Conservation (phyloP, 805 yeast genomes). For the Phaffomyces opuntiae region DNA sequence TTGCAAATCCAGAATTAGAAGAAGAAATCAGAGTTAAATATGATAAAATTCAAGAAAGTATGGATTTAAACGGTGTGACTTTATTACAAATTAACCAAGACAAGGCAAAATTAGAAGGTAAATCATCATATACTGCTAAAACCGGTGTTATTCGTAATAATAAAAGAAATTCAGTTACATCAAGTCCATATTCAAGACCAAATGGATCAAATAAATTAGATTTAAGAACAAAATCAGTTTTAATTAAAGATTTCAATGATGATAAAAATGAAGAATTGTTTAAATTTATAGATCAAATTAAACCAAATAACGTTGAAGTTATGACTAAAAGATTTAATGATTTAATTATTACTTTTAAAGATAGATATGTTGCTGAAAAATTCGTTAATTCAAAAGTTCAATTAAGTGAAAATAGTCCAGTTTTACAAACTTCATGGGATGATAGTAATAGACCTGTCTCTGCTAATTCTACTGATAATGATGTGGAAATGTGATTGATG, state of each 20-base stretch:
- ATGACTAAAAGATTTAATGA: slow-evolving; percentile 1
- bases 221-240: slow-evolving; percentile 19
- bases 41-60: slow-evolving; percentile 12
- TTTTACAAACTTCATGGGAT: slow-evolving; percentile 17
- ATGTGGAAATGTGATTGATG: background rate
- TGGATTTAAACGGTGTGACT: slow-evolving; percentile 16
- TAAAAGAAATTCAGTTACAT: background rate
- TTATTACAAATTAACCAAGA: slow-evolving; percentile 18
- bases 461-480: background rate
- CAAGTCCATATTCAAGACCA: slow-evolving; percentile 17
- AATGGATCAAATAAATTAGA: slow-evolving; percentile 12
- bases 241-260: slow-evolving; percentile 13
- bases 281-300: slow-evolving; percentile 10
- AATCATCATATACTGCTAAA: background rate
- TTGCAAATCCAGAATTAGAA: slow-evolving; percentile 13
- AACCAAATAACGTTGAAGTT: slow-evolving; percentile 8
- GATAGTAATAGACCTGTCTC: slow-evolving; percentile 10
- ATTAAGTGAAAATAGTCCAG: slow-evolving; percentile 2
- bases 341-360: slow-evolving; percentile 16
- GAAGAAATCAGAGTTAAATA: slow-evolving; percentile 8
- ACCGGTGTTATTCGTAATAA: slow-evolving; percentile 5
- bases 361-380: slow-evolving; percentile 19
- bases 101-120: slow-evolving; percentile 14
- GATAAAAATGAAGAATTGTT: slow-evolving; percentile 11
- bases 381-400: slow-evolving; percentile 13